phyloP scores from a whole-genome alignment of 345 rosid species.

The Salix caprea region DNA sequence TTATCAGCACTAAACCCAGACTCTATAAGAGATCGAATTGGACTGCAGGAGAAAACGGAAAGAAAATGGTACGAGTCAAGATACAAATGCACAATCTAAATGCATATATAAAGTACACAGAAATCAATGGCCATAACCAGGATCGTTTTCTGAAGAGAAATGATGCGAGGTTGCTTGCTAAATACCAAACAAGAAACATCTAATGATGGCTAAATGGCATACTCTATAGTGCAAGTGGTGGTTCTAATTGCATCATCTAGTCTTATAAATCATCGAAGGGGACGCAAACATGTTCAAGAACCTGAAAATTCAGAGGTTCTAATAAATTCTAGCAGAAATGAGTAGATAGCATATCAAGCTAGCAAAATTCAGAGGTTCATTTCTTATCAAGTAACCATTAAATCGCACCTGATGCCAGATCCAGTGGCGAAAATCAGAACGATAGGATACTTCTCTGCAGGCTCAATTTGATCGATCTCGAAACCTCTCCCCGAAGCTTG shows the following conservation, averaged over 20 bases:
- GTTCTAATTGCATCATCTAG: not conserved
- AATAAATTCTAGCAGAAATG: not conserved
- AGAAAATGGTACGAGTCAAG: not conserved
- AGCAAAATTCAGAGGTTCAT: too few relatives aligned
- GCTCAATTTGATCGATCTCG: conserved; percentile 53
- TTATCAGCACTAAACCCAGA: conserved; percentile 68
- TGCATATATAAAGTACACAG: too few relatives aligned
- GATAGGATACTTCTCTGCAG: conserved; percentile 57
- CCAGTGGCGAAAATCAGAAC: conserved; percentile 92
- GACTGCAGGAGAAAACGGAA: conserved; percentile 45
- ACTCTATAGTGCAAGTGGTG: not conserved
- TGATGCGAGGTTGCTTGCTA: not conserved
- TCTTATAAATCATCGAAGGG: not conserved
- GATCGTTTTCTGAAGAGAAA: too few relatives aligned
- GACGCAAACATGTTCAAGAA: not conserved
- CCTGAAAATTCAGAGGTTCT: not conserved
- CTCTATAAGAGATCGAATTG: conserved; percentile 85
- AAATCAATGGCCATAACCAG: not conserved
- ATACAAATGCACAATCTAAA: not conserved
- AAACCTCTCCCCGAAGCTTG: conserved; percentile 79
- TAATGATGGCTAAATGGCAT: not conserved
- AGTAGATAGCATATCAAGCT: too few relatives aligned
- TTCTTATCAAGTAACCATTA: not conserved
- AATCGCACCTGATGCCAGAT: conserved; percentile 76
- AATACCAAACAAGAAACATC: not conserved